Evolutionary conservation across 2,329 filamentous ascomycete species (phyloP).

Genomic region (Plectosphaerella sp.): DNA sequence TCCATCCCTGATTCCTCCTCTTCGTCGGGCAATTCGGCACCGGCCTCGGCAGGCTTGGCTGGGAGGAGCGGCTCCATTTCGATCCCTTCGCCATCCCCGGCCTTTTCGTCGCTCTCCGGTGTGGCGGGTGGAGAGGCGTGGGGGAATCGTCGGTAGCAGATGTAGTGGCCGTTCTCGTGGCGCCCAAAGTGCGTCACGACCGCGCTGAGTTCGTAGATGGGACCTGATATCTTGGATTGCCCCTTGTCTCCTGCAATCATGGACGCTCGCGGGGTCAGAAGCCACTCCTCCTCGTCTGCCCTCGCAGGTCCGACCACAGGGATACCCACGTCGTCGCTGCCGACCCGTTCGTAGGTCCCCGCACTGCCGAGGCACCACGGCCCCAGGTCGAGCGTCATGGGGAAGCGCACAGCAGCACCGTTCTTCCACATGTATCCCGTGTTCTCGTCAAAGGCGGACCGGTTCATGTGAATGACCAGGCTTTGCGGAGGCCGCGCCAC

Average conservation of each 20-base stretch:
- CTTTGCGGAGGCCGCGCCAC: conserved; percentile 78
- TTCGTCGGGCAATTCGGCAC: conserved; percentile 5
- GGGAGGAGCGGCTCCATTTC: not conserved
- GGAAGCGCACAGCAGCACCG: conserved; percentile 72
- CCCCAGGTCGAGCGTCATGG: conserved; percentile 67
- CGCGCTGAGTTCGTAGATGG: conserved; percentile 73
- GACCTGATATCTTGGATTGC: conserved; percentile 49
- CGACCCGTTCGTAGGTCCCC: conserved; percentile 3
- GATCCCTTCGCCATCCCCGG: not conserved
- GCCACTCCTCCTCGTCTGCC: conserved; percentile 59
- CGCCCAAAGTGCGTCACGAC: conserved; percentile 85
- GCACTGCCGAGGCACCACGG: conserved; percentile 78
- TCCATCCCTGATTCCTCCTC: conserved; percentile 36
- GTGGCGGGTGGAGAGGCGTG: conserved; percentile 13
- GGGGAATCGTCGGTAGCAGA: conserved; percentile 77
- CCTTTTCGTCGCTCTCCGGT: conserved; percentile 8
- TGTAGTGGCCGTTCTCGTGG: conserved; percentile 94
- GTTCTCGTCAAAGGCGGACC: conserved; percentile 82
- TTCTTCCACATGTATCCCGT: conserved; percentile 84
- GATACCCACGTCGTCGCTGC: conserved; percentile 15
- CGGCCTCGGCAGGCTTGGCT: not conserved
- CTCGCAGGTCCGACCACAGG: conserved; percentile 13
- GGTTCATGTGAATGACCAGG: conserved; percentile 82
- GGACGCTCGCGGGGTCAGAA: conserved; percentile 61
- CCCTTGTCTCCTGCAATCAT: conserved; percentile 62